Base-by-base conservation (phyloP, 202 grass and related monocot species). In the Hordeum pubiflorum region DNA sequence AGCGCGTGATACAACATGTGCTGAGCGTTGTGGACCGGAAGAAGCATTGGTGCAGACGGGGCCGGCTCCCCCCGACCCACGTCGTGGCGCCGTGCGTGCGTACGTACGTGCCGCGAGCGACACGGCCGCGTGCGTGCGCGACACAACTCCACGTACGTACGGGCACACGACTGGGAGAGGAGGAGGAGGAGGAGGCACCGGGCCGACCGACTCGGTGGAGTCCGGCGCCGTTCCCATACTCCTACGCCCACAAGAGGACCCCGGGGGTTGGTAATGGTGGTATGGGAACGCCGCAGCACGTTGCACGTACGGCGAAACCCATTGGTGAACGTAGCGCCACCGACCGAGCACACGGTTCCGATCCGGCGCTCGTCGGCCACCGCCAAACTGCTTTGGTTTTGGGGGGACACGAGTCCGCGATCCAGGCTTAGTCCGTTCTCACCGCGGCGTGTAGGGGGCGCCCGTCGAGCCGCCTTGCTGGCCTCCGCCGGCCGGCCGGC, bases 351-450 rank as follows among this genome's bases (percentile, higher is more conserved):
- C 52, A 20, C 20, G 31, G 55, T 9, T 59, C 20, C 40, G 31
- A 3, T 59, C 46, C 59, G 31, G 1, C 13, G 34, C 55, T 29
- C 10, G 12, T 57, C 46, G 9, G 58, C 34, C 6, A 56, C 52
- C 52, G 4, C 13, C 43, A 46, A 15, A 56, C 18, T 7, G 18
- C 52, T 20, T 56, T 9, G 52, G 46, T 7, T 1, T 6, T 63
- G 3, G 38, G 62, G 62, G 78, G 62, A 55, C 71, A 81, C 84
- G 79, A 77, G 55, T 72, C 21, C 72, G 63, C 27, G 84, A 75
- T 18, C 70, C 69, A 84, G 71, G 18, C 29, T 11, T 15, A 26
- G 71, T 36, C 27, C 27, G 46, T 37, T 39, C 63, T 18, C 29
- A 7, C 14, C 3, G 14, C 26, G 58, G 26, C 29, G 29, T 31